Evolutionary conservation across 2,329 filamentous ascomycete species (phyloP).

Genomic region (Xylariomycetidae sp.): DNA sequence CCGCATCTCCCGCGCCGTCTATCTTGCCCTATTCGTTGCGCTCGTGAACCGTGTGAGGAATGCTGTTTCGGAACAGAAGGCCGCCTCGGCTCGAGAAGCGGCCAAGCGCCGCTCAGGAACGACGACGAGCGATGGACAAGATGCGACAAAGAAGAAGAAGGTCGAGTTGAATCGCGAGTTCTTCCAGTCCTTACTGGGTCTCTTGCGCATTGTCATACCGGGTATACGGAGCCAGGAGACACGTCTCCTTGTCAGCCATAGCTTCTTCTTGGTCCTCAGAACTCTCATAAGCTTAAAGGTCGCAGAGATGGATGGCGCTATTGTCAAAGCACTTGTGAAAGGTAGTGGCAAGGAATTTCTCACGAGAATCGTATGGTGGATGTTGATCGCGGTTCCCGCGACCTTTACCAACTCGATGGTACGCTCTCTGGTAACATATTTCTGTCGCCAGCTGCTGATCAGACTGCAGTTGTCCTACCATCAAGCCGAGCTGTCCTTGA

Average conservation of each 20-base stretch:
- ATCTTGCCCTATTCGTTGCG: slow-evolving; percentile 75
- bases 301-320: slow-evolving; percentile 87
- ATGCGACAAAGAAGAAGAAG: slow-evolving; percentile 48
- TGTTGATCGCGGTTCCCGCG: slow-evolving; percentile 91
- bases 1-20: slow-evolving; percentile 76
- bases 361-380: slow-evolving; percentile 92
- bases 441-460: slow-evolving; percentile 4
- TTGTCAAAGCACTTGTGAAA: slow-evolving; percentile 88
- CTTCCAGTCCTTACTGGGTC: slow-evolving; percentile 66
- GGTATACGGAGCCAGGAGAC: slow-evolving; percentile 87
- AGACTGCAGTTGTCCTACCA: slow-evolving; percentile 79
- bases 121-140: slow-evolving; percentile 36
- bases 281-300: slow-evolving; percentile 95
- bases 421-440: slow-evolving; percentile 9
- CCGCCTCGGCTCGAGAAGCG: slow-evolving; percentile 66
- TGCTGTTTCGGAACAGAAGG: slow-evolving; percentile 90
- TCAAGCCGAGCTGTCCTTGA: slow-evolving; percentile 87
- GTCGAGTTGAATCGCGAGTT: slow-evolving; percentile 89
- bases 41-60: slow-evolving; percentile 83
- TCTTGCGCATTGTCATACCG: slow-evolving; percentile 85
- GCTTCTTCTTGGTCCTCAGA: slow-evolving; percentile 82
- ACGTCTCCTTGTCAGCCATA: slow-evolving; percentile 81
- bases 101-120: slow-evolving; percentile 50
- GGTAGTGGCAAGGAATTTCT: slow-evolving; percentile 89
- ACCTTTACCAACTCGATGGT: slow-evolving; percentile 99